Percentiles rank a stretch among this genome's conserved stretches.
Evolutionary conservation across 2,329 filamentous ascomycete species (phyloP).

Genomic region (Fusarium sublunatum): DNA sequence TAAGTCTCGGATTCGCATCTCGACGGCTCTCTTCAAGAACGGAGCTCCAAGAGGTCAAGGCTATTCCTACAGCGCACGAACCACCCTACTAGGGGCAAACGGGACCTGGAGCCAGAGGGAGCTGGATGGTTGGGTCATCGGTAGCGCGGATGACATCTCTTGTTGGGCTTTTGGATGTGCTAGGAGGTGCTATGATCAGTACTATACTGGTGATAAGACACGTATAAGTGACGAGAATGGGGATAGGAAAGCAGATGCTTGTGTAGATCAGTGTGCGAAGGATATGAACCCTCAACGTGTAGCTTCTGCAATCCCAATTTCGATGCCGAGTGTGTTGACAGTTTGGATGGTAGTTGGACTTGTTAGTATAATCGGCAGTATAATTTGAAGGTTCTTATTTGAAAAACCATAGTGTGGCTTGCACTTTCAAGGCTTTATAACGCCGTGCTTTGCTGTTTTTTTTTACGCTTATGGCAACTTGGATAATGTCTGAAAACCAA

Average conservation of each 20-base stretch:
- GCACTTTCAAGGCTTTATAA: no score
- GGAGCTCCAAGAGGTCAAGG: constrained; percentile 23
- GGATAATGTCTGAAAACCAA: no score
- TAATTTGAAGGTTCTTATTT: neutral
- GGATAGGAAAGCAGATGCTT: constrained; percentile 21
- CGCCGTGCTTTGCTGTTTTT: no score
- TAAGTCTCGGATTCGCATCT: constrained; percentile 28
- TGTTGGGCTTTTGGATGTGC: constrained; percentile 38
- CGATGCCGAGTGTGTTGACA: neutral
- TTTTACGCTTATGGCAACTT: no score
- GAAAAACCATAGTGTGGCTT: no score
- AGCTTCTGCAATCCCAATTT: neutral
- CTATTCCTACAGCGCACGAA: constrained; percentile 33
- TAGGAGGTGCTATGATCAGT: constrained; percentile 33
- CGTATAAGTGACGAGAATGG: constrained; percentile 22
- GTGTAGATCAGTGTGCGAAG: constrained; percentile 32
- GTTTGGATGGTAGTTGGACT: neutral
- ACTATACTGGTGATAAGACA: constrained; percentile 33
- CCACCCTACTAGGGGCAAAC: constrained; percentile 31
- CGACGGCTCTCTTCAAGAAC: constrained; percentile 31
- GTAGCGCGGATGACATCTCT: constrained; percentile 29
- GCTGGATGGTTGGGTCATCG: constrained; percentile 35
- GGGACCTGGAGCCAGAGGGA: constrained; percentile 42
- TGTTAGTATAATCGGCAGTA: neutral
- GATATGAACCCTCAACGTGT: constrained; percentile 26